phyloP scores from a whole-genome alignment of 176 grass and related monocot genomes.

The Oryza rufipogon region DNA sequence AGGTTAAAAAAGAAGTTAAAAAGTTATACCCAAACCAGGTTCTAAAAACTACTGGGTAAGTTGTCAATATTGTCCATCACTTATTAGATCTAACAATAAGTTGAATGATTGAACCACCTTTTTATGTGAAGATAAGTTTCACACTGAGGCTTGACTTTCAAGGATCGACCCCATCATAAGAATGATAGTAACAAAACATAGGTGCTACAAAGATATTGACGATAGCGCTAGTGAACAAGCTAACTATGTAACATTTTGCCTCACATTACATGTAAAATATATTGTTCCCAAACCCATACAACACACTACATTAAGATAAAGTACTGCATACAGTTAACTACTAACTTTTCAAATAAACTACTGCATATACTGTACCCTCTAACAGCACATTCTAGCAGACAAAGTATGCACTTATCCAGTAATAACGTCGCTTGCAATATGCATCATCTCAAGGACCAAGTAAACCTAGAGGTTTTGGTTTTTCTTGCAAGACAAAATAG shows the following conservation, averaged over 20 bases:
- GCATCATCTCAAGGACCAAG: not conserved
- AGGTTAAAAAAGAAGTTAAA: not conserved
- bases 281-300: slow-evolving; percentile 9
- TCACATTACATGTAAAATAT: not conserved
- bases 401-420: slow-evolving; percentile 15
- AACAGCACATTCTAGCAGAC: not conserved
- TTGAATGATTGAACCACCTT: not conserved
- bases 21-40: slow-evolving; percentile 24
- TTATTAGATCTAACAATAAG: not conserved
- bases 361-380: not conserved
- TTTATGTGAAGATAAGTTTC: slow-evolving; percentile 16
- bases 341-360: not conserved
- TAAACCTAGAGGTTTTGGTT: not conserved
- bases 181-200: not conserved
- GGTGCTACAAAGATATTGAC: not conserved
- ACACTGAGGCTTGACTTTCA: not conserved
- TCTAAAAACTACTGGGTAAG: not conserved
- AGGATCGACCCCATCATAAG: not conserved
- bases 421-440: not conserved
- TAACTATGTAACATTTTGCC: not conserved
- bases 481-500: not conserved
- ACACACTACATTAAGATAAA: not conserved
- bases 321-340: not conserved
- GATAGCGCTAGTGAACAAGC: not conserved
- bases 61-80: not conserved